Evolutionary conservation across 176 grass and related monocot species (phyloP).

Genomic region (Avena sativa): DNA sequence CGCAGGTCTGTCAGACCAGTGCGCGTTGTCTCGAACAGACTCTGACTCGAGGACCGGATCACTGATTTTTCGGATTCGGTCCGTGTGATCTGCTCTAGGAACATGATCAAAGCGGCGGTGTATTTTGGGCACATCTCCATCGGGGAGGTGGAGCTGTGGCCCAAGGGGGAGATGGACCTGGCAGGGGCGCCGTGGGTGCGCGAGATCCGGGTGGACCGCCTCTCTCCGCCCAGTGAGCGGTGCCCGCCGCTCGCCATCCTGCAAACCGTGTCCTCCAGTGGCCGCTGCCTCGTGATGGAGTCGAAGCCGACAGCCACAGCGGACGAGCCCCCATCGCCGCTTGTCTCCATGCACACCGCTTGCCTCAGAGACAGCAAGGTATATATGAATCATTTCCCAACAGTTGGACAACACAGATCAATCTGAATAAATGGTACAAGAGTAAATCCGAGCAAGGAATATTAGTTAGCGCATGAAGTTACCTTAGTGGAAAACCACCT

Average conservation of each 20-base stretch:
- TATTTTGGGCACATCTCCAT: slow-evolving; percentile 66
- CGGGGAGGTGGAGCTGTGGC: slow-evolving; percentile 73
- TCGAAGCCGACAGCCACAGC: slow-evolving; percentile 41
- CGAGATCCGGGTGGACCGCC: slow-evolving; percentile 72
- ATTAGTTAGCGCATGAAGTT: not conserved
- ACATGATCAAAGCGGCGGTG: slow-evolving; percentile 78
- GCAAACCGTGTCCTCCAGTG: slow-evolving; percentile 55
- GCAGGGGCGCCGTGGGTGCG: slow-evolving; percentile 42
- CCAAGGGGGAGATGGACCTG: slow-evolving; percentile 60
- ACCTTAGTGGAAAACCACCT: not conserved
- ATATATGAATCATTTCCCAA: slow-evolving; percentile 49
- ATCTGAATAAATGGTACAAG: slow-evolving; percentile 1
- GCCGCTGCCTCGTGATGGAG: slow-evolving; percentile 73
- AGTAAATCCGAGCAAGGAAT: slow-evolving; percentile 15
- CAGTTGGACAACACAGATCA: slow-evolving; percentile 28
- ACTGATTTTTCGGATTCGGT: slow-evolving; percentile 25
- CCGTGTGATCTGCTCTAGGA: slow-evolving; percentile 19
- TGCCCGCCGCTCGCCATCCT: slow-evolving; percentile 76
- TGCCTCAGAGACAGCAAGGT: slow-evolving; percentile 76
- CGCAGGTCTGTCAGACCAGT: slow-evolving; percentile 30
- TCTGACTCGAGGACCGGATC: slow-evolving; percentile 33
- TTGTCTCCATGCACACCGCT: slow-evolving; percentile 66
- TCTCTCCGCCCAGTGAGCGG: slow-evolving; percentile 67
- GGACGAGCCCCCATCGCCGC: slow-evolving; percentile 49
- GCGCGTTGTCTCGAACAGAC: slow-evolving; percentile 5